Conservation (phyloP, 176 grass and related monocot species). For the Aechmea fasciata region DNA sequence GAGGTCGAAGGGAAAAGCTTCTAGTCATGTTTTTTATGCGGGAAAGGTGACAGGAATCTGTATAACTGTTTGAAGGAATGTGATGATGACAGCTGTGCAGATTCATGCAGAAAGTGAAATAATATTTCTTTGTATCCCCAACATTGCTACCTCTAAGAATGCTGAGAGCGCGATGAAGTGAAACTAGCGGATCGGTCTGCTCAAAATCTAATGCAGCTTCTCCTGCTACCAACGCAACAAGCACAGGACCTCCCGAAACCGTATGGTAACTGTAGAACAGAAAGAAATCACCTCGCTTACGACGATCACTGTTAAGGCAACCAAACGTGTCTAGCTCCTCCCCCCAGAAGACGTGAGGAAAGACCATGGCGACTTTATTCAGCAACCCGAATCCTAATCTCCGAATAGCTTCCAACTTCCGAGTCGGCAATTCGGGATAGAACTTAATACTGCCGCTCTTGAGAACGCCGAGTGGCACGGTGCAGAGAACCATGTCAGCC, state of each 20-base stretch:
- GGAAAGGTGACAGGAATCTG: too few relatives aligned
- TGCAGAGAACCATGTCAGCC: slow-evolving; percentile 79
- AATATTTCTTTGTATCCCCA: too few relatives aligned
- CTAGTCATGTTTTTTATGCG: too few relatives aligned
- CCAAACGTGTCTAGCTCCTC: slow-evolving; percentile 92
- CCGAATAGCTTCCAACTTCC: slow-evolving; percentile 55
- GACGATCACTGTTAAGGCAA: slow-evolving; percentile 64
- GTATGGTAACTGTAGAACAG: slow-evolving; percentile 95
- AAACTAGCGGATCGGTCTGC: slow-evolving; percentile 53
- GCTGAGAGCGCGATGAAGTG: slow-evolving; percentile 57
- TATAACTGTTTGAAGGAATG: too few relatives aligned
- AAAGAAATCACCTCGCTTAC: slow-evolving; percentile 82
- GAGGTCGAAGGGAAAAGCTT: too few relatives aligned
- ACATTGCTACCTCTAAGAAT: slow-evolving; percentile 69
- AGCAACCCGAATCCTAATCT: slow-evolving; percentile 80
- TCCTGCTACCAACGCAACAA: slow-evolving; percentile 83
- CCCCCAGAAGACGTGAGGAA: slow-evolving; percentile 80
- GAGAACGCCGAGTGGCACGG: slow-evolving; percentile 74
- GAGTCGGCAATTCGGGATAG: slow-evolving; percentile 54
- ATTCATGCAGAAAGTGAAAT: background rate
- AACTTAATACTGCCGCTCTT: slow-evolving; percentile 54
- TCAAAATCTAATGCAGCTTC: slow-evolving; percentile 85
- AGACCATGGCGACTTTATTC: slow-evolving; percentile 95
- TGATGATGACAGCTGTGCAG: too few relatives aligned
- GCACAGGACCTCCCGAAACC: slow-evolving; percentile 73